Percentiles rank a stretch among this genome's conserved stretches.
phyloP scores from a whole-genome alignment of 108 stramenopile genomes.

The Skeletonema menzelii region DNA sequence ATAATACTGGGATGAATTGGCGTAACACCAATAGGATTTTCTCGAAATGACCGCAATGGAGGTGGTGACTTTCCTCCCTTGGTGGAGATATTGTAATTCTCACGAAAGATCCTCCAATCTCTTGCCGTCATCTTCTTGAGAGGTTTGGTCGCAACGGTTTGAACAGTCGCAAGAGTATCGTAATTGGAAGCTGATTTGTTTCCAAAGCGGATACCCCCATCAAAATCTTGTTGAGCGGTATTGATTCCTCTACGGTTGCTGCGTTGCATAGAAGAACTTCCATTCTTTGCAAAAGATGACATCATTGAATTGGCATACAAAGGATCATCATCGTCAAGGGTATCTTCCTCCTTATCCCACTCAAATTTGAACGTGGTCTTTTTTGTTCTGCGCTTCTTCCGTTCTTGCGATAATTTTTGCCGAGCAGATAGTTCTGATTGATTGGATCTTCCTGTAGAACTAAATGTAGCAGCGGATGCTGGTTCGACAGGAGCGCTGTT shows the following conservation, averaged over 20 bases:
- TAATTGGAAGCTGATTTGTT: conserved; percentile 31
- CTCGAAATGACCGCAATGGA: conserved; percentile 84
- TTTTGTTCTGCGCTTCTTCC: conserved; percentile 42
- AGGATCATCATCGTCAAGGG: conserved; percentile 77
- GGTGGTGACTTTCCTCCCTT: conserved; percentile 91
- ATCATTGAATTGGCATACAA: conserved; percentile 63
- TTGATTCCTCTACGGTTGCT: neutral
- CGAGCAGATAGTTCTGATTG: conserved; percentile 4
- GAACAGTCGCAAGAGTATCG: conserved; percentile 18
- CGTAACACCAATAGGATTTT: conserved; percentile 61
- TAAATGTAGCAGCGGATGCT: conserved; percentile 11
- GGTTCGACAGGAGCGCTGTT: conserved; percentile 42
- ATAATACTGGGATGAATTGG: conserved; percentile 56
- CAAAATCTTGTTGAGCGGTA: conserved; percentile 1
- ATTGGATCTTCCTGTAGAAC: conserved; percentile 6
- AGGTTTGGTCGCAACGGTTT: conserved; percentile 74
- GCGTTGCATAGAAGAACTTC: conserved; percentile 18
- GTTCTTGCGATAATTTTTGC: conserved; percentile 30
- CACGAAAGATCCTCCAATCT: conserved; percentile 98
- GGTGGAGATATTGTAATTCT: conserved; percentile 96
- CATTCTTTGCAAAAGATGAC: conserved; percentile 31
- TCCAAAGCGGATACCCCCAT: conserved; percentile 18
- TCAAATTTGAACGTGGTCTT: conserved; percentile 92
- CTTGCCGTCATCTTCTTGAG: conserved; percentile 88
- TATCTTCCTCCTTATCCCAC: conserved; percentile 95